These are phyloP conservation scores for Lentinula lateritia DNA, from an alignment of 768 basidiomycete genomes.

Conservation along the genomic window DNA sequence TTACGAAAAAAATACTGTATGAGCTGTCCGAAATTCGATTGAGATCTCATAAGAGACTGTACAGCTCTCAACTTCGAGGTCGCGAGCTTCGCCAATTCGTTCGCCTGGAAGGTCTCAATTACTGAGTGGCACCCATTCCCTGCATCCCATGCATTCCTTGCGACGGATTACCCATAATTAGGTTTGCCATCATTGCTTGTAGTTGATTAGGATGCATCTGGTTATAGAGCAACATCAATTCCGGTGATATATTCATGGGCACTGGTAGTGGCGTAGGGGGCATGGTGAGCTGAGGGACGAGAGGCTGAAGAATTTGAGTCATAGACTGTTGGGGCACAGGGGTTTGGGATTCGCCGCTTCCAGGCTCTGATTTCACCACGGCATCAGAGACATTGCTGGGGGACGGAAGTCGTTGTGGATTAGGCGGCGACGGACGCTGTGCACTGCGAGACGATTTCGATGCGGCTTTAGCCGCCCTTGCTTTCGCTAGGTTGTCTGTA, in stretches of 20 bases:
- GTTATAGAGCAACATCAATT: neutral
- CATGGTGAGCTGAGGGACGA: neutral
- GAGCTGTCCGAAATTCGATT: too few species aligned
- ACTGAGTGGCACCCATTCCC: neutral
- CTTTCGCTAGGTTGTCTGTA: neutral
- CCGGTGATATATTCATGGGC: neutral
- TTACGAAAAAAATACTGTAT: too few species aligned
- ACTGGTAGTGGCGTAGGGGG: neutral
- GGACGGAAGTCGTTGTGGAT: conserved; percentile 3
- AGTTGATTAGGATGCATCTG: neutral
- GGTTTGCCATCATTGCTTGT: neutral
- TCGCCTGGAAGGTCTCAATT: neutral
- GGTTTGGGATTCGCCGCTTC: neutral
- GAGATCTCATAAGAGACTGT: too few species aligned
- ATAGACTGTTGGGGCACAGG: neutral
- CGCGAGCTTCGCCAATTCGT: too few species aligned
- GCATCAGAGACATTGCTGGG: neutral
- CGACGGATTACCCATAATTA: neutral
- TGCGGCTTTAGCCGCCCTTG: neutral
- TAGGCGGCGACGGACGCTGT: neutral
- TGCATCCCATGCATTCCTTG: neutral
- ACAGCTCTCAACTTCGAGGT: too few species aligned
- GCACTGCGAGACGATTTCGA: neutral
- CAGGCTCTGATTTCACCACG: neutral
- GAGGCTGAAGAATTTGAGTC: neutral